phyloP scores from a whole-genome alignment of 768 basidiomycete species.

The Mycena polygramma region DNA sequence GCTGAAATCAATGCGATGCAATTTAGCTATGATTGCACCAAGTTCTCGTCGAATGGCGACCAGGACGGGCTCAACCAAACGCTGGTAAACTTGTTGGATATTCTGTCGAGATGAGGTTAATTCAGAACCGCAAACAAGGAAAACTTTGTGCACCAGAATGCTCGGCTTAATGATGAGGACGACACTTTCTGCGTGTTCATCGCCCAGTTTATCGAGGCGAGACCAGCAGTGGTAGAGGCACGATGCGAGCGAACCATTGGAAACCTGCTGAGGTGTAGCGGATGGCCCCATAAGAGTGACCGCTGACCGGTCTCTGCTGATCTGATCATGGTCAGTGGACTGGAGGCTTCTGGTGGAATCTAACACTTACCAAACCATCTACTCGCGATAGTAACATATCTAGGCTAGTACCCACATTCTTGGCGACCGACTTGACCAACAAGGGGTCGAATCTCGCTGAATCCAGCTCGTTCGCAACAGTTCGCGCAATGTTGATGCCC shows the following conservation, averaged over 20 bases:
- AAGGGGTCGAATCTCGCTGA: slow-evolving; percentile 94
- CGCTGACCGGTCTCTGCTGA: slow-evolving; percentile 83
- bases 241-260: slow-evolving; percentile 84
- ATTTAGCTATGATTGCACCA: slow-evolving; percentile 79
- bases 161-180: slow-evolving; percentile 65
- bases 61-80: slow-evolving; percentile 72
- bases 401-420: slow-evolving; percentile 74
- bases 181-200: slow-evolving; percentile 76
- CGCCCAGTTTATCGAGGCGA: slow-evolving; percentile 72
- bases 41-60: slow-evolving; percentile 85
- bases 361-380: slow-evolving; percentile 74
- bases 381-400: slow-evolving; percentile 75
- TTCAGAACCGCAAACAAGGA: slow-evolving; percentile 4
- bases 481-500: slow-evolving; percentile 81
- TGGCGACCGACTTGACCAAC: slow-evolving; percentile 83
- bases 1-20: slow-evolving; percentile 89
- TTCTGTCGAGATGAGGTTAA: slow-evolving; percentile 52
- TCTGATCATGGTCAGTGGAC: slow-evolving; percentile 54
- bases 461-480: slow-evolving; percentile 92
- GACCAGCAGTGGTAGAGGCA: slow-evolving; percentile 85
- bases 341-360: neutral
- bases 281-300: slow-evolving; percentile 80
- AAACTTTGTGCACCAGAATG: slow-evolving; percentile 64
- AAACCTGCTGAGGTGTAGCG: slow-evolving; percentile 81
- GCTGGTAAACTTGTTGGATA: slow-evolving; percentile 64